Conservation (phyloP, 2,329 filamentous ascomycete species). For the Lomentospora prolificans region DNA sequence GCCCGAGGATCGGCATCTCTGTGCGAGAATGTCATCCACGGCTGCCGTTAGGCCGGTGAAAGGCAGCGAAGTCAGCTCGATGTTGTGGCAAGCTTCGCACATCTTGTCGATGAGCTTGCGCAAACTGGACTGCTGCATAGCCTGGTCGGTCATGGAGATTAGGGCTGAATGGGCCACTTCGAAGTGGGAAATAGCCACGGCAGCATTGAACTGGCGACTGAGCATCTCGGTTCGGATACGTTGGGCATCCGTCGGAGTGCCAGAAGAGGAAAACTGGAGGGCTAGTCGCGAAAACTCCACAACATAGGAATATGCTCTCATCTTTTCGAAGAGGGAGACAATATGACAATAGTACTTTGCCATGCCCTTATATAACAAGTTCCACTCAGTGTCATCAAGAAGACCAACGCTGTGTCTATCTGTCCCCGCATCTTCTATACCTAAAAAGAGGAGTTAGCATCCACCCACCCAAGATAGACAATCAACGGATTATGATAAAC, state of each 20-base stretch:
- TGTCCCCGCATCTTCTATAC: slow-evolving; percentile 33
- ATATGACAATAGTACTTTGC: slow-evolving; percentile 83
- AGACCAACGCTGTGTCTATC: slow-evolving; percentile 54
- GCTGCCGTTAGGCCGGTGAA: slow-evolving; percentile 68
- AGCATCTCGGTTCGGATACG: slow-evolving; percentile 61
- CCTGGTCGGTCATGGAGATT: slow-evolving; percentile 58
- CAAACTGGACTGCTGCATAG: slow-evolving; percentile 63
- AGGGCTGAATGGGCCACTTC: slow-evolving; percentile 75
- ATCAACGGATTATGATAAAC: slow-evolving; percentile 21
- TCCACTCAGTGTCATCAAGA: slow-evolving; percentile 67
- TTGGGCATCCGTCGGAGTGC: slow-evolving; percentile 19
- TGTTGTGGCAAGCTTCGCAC: slow-evolving; percentile 56
- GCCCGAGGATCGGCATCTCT: slow-evolving; percentile 58
- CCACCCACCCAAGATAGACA: not conserved
- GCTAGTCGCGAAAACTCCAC: slow-evolving; percentile 73
- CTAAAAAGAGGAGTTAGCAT: slow-evolving; percentile 20
- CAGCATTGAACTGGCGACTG: slow-evolving; percentile 73
- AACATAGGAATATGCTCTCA: slow-evolving; percentile 68
- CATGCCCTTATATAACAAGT: slow-evolving; percentile 59
- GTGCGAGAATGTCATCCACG: slow-evolving; percentile 68
- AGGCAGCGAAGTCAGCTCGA: slow-evolving; percentile 63
- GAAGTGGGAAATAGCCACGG: slow-evolving; percentile 69
- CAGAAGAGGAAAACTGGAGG: slow-evolving; percentile 44
- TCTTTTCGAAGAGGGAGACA: slow-evolving; percentile 68
- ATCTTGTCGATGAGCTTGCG: slow-evolving; percentile 59